Evolutionary conservation across 208 protist genomes (phyloP).

Genomic region (Trypanosoma cruzi): DNA sequence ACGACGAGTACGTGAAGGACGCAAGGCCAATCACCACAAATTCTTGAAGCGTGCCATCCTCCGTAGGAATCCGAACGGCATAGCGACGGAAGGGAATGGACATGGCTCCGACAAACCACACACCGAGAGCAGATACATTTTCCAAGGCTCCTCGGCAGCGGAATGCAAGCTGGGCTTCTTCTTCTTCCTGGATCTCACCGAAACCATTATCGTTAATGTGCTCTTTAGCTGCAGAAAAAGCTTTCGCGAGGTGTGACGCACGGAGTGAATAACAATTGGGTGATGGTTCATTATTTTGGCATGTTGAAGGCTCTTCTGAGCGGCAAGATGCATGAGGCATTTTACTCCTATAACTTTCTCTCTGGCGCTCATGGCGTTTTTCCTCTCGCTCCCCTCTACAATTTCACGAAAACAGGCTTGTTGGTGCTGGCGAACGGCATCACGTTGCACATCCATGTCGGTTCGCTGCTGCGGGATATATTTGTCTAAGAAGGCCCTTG

Average conservation of each 20-base stretch:
- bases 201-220: constrained; percentile 26
- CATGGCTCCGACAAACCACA: constrained; percentile 72
- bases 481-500: neutral
- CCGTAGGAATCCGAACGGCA: constrained; percentile 40
- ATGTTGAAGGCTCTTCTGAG: constrained; percentile 37
- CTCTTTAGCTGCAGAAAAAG: constrained; percentile 54
- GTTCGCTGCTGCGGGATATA: constrained; percentile 11
- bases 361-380: constrained; percentile 22
- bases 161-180: constrained; percentile 2
- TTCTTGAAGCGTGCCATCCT: constrained; percentile 39
- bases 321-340: constrained; percentile 49
- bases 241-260: constrained; percentile 50
- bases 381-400: constrained; percentile 39
- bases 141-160: constrained; percentile 51
- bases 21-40: constrained; percentile 61
- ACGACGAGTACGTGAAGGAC: constrained; percentile 77
- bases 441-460: constrained; percentile 46
- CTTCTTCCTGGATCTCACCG: neutral
- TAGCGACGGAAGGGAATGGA: constrained; percentile 72
- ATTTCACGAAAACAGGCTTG: constrained; percentile 41
- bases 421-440: constrained; percentile 25
- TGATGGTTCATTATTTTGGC: constrained; percentile 28
- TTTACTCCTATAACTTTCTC: constrained; percentile 43
- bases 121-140: constrained; percentile 69
- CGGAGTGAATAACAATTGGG: constrained; percentile 46